These are phyloP conservation scores for Aureobasidium namibiae DNA, from an alignment of 2,329 filamentous ascomycete species.

Conservation along the genomic window DNA sequence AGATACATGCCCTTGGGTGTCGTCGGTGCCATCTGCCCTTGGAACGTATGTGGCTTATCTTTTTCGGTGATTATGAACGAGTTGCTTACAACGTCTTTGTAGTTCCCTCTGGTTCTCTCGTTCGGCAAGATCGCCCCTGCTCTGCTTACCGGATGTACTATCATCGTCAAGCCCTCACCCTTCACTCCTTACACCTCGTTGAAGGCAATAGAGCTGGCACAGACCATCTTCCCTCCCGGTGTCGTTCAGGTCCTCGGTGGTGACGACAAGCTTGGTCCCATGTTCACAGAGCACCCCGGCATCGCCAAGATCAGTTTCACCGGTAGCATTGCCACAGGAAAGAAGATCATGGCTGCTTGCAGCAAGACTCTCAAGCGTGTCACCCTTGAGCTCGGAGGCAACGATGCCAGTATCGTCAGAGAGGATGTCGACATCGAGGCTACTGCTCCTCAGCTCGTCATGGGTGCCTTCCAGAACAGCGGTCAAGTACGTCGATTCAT, in stretches of 20 bases:
- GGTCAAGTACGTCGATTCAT: conserved; percentile 37
- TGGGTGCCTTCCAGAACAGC: conserved; percentile 49
- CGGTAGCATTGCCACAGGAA: conserved; percentile 52
- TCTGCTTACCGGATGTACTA: conserved; percentile 41
- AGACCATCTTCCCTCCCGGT: conserved; percentile 52
- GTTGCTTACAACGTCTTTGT: conserved; percentile 36
- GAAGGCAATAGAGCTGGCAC: conserved; percentile 53
- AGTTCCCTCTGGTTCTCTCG: conserved; percentile 46
- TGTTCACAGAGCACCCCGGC: conserved; percentile 50
- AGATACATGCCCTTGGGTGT: conserved; percentile 42
- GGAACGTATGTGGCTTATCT: conserved; percentile 27
- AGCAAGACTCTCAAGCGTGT: conserved; percentile 52
- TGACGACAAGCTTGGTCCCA: conserved; percentile 52
- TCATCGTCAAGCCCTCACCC: conserved; percentile 34
- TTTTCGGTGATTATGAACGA: not conserved
- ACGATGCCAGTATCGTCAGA: conserved; percentile 53
- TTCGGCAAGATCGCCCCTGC: conserved; percentile 49
- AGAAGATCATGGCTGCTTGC: conserved; percentile 51
- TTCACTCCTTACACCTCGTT: conserved; percentile 52
- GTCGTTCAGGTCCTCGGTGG: conserved; percentile 55
- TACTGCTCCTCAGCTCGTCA: conserved; percentile 41
- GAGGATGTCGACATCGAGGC: conserved; percentile 50
- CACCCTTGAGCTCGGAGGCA: conserved; percentile 55
- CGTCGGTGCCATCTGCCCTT: conserved; percentile 38
- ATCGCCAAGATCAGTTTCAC: conserved; percentile 59